phyloP scores from a whole-genome alignment of 768 basidiomycete genomes.

The Leccinum subtestaceum region DNA sequence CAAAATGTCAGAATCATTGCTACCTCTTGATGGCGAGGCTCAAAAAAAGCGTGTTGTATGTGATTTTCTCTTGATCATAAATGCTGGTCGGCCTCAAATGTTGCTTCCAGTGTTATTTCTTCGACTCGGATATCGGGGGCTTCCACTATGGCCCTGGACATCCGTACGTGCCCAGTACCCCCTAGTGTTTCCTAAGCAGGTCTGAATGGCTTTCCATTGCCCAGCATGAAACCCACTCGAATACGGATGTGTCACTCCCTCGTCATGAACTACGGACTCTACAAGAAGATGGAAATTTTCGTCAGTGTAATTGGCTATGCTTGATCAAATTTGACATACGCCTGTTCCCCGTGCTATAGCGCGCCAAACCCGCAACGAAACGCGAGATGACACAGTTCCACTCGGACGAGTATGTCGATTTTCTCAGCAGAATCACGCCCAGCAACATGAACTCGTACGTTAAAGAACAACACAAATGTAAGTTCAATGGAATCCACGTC shows the following conservation, averaged over 20 bases:
- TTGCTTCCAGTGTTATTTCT: slow-evolving; percentile 86
- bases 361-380: slow-evolving; percentile 98
- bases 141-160: slow-evolving; percentile 99
- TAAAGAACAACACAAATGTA: slow-evolving; percentile 96
- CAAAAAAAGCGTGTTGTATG: slow-evolving; percentile 87
- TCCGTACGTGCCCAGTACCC: slow-evolving; percentile 54
- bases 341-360: slow-evolving; percentile 43
- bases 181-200: background rate
- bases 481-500: slow-evolving; percentile 18
- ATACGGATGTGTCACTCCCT: slow-evolving; percentile 99
- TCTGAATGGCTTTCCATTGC: background rate
- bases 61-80: slow-evolving; percentile 16
- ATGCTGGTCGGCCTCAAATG: slow-evolving; percentile 4
- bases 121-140: slow-evolving; percentile 98
- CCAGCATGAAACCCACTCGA: slow-evolving; percentile 93
- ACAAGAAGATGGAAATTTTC: slow-evolving; percentile 99
- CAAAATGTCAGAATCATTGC: slow-evolving; percentile 43
- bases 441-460: slow-evolving; percentile 92
- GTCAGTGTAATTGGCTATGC: slow-evolving; percentile 49
- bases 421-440: slow-evolving; percentile 89
- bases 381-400: slow-evolving; percentile 99
- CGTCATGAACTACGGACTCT: slow-evolving; percentile 99
- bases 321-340: slow-evolving; percentile 1
- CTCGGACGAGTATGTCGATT: slow-evolving; percentile 98
- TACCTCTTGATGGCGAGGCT: slow-evolving; percentile 66